Conservation (phyloP, 2,329 filamentous ascomycete species). For the Lecanicillium sp. region DNA sequence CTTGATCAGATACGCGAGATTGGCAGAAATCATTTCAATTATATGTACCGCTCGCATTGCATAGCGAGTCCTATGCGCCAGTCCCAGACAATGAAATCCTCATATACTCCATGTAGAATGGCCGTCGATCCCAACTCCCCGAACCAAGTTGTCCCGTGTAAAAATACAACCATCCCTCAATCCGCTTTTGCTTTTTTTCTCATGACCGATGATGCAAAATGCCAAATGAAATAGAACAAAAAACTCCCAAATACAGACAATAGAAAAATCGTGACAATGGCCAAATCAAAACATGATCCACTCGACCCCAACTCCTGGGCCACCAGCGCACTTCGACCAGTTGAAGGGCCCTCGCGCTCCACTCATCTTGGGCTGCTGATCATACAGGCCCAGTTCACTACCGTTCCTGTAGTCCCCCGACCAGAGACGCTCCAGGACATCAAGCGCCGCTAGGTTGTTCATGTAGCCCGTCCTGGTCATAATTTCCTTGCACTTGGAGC, state of each 20-base stretch:
- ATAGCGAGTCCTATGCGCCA: too few species aligned
- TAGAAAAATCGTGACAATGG: slow-evolving; percentile 13
- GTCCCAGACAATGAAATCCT: too few species aligned
- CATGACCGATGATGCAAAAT: not conserved
- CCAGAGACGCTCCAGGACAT: slow-evolving; percentile 84
- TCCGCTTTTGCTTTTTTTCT: slow-evolving; percentile 5
- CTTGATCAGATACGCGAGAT: too few species aligned
- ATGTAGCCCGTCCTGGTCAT: slow-evolving; percentile 86
- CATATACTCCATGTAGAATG: too few species aligned
- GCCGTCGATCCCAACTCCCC: too few species aligned
- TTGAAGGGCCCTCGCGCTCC: slow-evolving; percentile 47
- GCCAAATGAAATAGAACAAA: not conserved
- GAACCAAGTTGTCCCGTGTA: too few species aligned
- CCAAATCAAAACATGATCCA: slow-evolving; percentile 62
- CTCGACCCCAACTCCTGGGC: slow-evolving; percentile 52
- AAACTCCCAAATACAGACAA: slow-evolving; percentile 16
- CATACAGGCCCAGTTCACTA: slow-evolving; percentile 28
- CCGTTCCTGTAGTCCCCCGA: slow-evolving; percentile 41
- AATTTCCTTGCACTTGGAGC: slow-evolving; percentile 76
- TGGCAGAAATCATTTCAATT: too few species aligned
- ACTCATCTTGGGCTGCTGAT: slow-evolving; percentile 27
- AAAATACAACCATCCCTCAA: too few species aligned
- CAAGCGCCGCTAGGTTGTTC: slow-evolving; percentile 83
- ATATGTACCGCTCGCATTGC: too few species aligned
- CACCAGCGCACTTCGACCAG: slow-evolving; percentile 53